Base-by-base conservation (phyloP, 306 rosid species). In the Vigna trinervia region DNA sequence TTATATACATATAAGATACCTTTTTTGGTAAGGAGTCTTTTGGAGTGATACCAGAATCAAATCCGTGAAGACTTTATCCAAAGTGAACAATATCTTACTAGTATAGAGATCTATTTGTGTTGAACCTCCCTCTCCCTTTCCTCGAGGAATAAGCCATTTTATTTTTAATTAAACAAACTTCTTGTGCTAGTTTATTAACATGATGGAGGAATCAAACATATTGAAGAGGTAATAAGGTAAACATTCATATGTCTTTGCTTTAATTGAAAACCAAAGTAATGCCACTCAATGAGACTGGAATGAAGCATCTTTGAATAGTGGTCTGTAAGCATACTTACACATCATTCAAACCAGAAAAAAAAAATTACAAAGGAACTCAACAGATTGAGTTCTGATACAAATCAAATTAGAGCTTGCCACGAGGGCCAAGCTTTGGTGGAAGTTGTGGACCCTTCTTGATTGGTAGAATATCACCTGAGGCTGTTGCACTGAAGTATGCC, bases 361-460 rank as follows among this genome's bases (percentile, higher is more conserved):
- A 74, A 68, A 72, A 41, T 5, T 9, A 10, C 23, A 36, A 47
- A 45, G 17, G 54, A 52, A 50, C 22, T 39, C n/a, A 14, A 78
- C 19, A 47, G 47, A 56, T 34, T 58, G 66, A 78, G 60, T 23
- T 74, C 22, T 17, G 26, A 19, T 69, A 68, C 53, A 22, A 53
- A 83, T 71, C 0, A 19, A 64, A 23, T 92, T 86, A 95, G 91
- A 95, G 81, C 90, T 91, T 95, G 92, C 87, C 99, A 74, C 99
- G 97, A 0, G 99, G 99, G 15, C 99, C 99, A 1, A 63, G 88
- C 88, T 87, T 74, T 13, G 99, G 97, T 60, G 99, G 99, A 36
- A 89, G 99, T 85, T 92, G 97, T 68, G 99, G 99, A 38, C 97
- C 99, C 86, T 89, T 95, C 92, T 89, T 87, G 86, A 95, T 92